A percentile compares a stretch with the other conserved stretches of the same genome.
phyloP scores from a whole-genome alignment of 257 asterid genomes.

The Nicotiana tomentosiformis region DNA sequence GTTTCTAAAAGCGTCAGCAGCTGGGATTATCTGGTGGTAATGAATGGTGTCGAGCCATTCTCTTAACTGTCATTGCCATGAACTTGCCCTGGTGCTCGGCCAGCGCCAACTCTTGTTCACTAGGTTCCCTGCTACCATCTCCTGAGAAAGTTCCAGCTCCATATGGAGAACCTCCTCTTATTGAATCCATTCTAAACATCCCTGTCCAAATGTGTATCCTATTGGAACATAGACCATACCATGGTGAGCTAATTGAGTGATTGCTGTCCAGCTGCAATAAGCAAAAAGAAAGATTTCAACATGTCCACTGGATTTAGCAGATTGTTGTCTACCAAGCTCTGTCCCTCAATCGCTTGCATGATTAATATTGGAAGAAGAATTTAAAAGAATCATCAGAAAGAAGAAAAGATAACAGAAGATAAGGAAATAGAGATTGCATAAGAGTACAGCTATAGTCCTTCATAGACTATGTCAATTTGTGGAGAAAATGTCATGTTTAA shows the following conservation, averaged over 20 bases:
- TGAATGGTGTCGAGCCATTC: constrained; percentile 3
- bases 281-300: not conserved
- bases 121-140: constrained; percentile 36
- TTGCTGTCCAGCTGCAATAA: constrained; percentile 65
- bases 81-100: constrained; percentile 55
- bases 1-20: not conserved
- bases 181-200: constrained; percentile 70
- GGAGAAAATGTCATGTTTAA: not conserved
- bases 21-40: not conserved
- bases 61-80: constrained; percentile 38
- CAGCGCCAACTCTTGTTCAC: constrained; percentile 36
- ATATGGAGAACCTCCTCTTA: constrained; percentile 55
- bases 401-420: not conserved
- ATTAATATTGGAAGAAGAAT: not conserved
- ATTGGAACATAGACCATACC: constrained; percentile 87
- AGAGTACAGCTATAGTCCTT: not conserved
- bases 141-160: constrained; percentile 53
- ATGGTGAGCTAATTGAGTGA: constrained; percentile 81
- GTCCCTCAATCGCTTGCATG: not conserved
- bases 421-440: not conserved
- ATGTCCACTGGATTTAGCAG: not conserved
- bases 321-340: not conserved
- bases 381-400: not conserved
- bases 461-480: not conserved
- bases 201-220: constrained; percentile 86